Conservation (phyloP, 257 asterid genomes). For the Ilex asprella region DNA sequence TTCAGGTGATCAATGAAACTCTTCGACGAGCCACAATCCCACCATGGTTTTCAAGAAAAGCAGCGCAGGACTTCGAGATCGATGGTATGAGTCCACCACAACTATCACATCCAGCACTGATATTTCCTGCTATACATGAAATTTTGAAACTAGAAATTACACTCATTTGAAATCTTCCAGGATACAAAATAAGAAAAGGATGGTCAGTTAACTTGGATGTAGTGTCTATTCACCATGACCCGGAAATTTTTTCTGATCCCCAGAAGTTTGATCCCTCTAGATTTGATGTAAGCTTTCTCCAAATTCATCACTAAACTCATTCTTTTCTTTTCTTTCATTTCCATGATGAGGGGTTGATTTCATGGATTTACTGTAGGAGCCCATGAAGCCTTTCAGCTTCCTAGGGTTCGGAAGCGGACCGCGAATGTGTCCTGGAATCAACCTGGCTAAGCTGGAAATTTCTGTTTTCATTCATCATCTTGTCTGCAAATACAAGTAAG, state of each 20-base stretch:
- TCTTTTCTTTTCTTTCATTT: not conserved
- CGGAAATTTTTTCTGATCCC: slow-evolving; percentile 48
- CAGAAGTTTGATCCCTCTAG: slow-evolving; percentile 73
- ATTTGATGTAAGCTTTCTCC: slow-evolving; percentile 43
- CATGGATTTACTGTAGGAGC: slow-evolving; percentile 40
- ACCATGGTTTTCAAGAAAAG: slow-evolving; percentile 86
- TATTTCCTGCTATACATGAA: too few species aligned
- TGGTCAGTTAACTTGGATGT: slow-evolving; percentile 83
- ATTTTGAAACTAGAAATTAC: too few species aligned
- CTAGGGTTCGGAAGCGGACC: slow-evolving; percentile 89
- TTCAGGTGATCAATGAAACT: slow-evolving; percentile 66
- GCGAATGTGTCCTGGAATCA: slow-evolving; percentile 86
- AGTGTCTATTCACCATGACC: slow-evolving; percentile 80
- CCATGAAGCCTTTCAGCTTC: slow-evolving; percentile 63
- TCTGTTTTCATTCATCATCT: slow-evolving; percentile 73
- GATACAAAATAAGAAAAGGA: slow-evolving; percentile 63
- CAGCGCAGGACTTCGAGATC: slow-evolving; percentile 78
- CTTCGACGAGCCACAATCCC: slow-evolving; percentile 79
- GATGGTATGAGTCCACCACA: slow-evolving; percentile 39
- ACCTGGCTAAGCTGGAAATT: slow-evolving; percentile 78
- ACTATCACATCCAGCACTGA: not conserved
- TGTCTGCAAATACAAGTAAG: slow-evolving; percentile 73
- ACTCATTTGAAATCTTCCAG: slow-evolving; percentile 18
- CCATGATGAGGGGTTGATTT: not conserved
- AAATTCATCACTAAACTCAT: slow-evolving; percentile 3